Conservation (phyloP, 2,329 filamentous ascomycete genomes). For the Orbilia javanica region DNA sequence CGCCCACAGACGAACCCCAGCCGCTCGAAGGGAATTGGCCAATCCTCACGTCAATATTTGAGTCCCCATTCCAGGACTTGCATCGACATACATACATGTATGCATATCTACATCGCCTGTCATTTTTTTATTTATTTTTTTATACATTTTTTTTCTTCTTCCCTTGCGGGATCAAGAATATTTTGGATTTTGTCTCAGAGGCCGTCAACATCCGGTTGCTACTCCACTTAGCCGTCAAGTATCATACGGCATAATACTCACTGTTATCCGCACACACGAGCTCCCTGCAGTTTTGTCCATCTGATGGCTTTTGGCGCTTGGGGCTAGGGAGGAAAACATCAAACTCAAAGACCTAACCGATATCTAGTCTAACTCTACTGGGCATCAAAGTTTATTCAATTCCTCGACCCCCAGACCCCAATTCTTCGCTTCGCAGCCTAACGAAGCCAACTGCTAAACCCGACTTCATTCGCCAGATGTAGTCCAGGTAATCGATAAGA, state of each 20-base stretch:
- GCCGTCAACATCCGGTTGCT: constrained; percentile 44
- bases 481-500: constrained; percentile 52
- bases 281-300: constrained; percentile 57
- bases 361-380: constrained; percentile 37
- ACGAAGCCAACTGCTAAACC: constrained; percentile 35
- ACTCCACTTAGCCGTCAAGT: constrained; percentile 28
- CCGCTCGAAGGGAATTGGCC: constrained; percentile 44
- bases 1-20: constrained; percentile 46
- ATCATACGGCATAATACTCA: constrained; percentile 52
- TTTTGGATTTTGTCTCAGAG: constrained; percentile 28
- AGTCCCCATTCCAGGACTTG: constrained; percentile 19
- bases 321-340: constrained; percentile 27
- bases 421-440: constrained; percentile 50
- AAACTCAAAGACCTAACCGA: constrained; percentile 41
- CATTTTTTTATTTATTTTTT: no score
- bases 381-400: constrained; percentile 22
- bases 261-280: constrained; percentile 47
- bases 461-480: constrained; percentile 47
- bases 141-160: no score
- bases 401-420: constrained; percentile 3
- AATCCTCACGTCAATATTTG: constrained; percentile 49
- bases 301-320: constrained; percentile 42
- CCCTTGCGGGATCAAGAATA: background rate
- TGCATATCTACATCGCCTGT: constrained; percentile 10
- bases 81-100: constrained; percentile 30